Percentiles rank a stretch among this genome's conserved stretches.
Evolutionary conservation across 139 green algal genomes (phyloP).

Genomic region (Parachlorella kessleri): DNA sequence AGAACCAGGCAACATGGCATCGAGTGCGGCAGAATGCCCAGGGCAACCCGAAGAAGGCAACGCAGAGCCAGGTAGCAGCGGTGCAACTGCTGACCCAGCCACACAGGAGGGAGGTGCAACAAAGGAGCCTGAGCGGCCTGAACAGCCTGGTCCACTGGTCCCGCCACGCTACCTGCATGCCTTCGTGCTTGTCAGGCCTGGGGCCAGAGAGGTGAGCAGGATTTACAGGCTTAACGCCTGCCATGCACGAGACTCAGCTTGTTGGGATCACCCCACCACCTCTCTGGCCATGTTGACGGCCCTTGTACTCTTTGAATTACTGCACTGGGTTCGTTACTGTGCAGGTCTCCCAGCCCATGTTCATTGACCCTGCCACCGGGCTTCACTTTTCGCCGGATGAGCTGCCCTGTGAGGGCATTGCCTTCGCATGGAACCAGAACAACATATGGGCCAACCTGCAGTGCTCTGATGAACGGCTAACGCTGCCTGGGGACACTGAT

Average conservation of each 20-base stretch:
- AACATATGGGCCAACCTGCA: slow-evolving; percentile 61
- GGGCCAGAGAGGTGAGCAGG: slow-evolving; percentile 53
- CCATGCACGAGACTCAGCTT: too few relatives aligned
- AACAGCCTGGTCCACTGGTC: background rate
- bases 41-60: background rate
- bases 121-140: too few relatives aligned
- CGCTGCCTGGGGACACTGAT: slow-evolving; percentile 28
- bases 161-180: slow-evolving; percentile 59
- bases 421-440: slow-evolving; percentile 72
- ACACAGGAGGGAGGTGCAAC: too few relatives aligned
- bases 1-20: too few relatives aligned
- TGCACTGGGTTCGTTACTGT: too few relatives aligned
- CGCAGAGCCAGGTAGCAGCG: background rate
- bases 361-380: slow-evolving; percentile 78
- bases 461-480: slow-evolving; percentile 23
- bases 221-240: too few relatives aligned
- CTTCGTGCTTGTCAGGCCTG: slow-evolving; percentile 82
- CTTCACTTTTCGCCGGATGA: slow-evolving; percentile 42
- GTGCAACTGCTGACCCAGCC: slow-evolving; percentile 38
- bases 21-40: too few relatives aligned
- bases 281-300: too few relatives aligned
- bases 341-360: slow-evolving; percentile 49
- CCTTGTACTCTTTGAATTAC: too few relatives aligned
- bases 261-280: too few relatives aligned
- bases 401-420: slow-evolving; percentile 77